phyloP scores from a whole-genome alignment of 257 asterid genomes.

The Schizonepeta tenuifolia region DNA sequence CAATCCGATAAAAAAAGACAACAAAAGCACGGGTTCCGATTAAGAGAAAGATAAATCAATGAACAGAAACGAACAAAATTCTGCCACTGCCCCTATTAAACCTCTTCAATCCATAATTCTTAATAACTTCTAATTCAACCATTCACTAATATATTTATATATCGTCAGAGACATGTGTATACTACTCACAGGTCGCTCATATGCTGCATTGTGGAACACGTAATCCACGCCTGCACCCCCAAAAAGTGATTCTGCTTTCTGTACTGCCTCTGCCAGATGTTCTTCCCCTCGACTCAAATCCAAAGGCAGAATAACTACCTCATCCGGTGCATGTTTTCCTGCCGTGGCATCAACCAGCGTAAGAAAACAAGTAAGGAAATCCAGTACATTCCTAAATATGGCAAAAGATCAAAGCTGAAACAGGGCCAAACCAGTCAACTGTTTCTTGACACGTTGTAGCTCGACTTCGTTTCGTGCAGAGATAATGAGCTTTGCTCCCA shows the following conservation, averaged over 20 bases:
- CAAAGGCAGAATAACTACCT: constrained; percentile 79
- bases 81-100: background rate
- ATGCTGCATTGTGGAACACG: constrained; percentile 96
- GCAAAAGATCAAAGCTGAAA: constrained; percentile 11
- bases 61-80: background rate
- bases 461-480: constrained; percentile 94
- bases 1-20: constrained; percentile 4
- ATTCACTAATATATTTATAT: background rate
- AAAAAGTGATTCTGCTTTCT: constrained; percentile 79
- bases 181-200: constrained; percentile 96
- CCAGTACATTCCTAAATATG: background rate
- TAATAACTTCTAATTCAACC: background rate
- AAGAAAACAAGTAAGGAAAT: constrained; percentile 29
- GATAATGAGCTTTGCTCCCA: constrained; percentile 93
- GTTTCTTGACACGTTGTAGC: constrained; percentile 74
- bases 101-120: background rate
- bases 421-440: constrained; percentile 60
- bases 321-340: constrained; percentile 91
- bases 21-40: background rate
- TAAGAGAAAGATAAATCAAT: background rate
- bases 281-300: constrained; percentile 84
- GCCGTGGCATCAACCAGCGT: constrained; percentile 38
- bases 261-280: constrained; percentile 63
- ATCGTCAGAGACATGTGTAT: constrained; percentile 3
- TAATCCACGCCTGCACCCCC: constrained; percentile 93